These are phyloP conservation scores for Aureobasidium sp. DNA, from an alignment of 2,329 filamentous ascomycete species.

Conservation along the genomic window DNA sequence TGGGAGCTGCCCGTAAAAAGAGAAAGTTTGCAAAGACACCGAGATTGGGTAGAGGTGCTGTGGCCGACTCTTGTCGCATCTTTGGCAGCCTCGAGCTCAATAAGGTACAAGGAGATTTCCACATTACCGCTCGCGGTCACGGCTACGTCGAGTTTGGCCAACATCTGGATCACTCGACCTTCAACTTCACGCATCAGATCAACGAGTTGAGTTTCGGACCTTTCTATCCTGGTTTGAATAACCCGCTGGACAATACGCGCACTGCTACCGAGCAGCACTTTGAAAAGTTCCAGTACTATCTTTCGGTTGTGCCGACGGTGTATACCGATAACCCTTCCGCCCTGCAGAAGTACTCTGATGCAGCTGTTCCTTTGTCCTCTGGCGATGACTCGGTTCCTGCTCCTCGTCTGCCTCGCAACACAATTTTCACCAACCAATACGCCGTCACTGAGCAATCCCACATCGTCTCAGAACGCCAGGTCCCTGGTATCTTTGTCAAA, in stretches of 20 bases:
- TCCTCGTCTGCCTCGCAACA: constrained; percentile 38
- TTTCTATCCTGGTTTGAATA: constrained; percentile 89
- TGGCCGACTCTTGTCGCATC: constrained; percentile 72
- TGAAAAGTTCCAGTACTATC: constrained; percentile 96
- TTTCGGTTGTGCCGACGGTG: constrained; percentile 88
- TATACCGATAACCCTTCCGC: constrained; percentile 52
- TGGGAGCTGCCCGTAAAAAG: constrained; percentile 58
- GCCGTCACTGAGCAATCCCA: constrained; percentile 85
- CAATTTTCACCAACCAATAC: constrained; percentile 93
- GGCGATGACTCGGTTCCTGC: constrained; percentile 25
- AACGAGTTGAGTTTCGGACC: constrained; percentile 93
- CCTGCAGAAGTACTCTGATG: constrained; percentile 37
- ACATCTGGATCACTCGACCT: constrained; percentile 73
- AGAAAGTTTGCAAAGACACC: constrained; percentile 69
- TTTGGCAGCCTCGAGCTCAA: constrained; percentile 88
- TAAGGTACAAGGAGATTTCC: constrained; percentile 96
- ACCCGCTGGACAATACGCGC: constrained; percentile 88
- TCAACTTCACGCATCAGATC: constrained; percentile 98
- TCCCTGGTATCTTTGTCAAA: constrained; percentile 95
- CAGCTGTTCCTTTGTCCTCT: constrained; percentile 32
- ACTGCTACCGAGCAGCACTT: constrained; percentile 69
- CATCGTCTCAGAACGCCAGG: constrained; percentile 55
- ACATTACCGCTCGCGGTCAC: constrained; percentile 90
- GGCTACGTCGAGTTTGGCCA: constrained; percentile 74
- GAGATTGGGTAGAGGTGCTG: constrained; percentile 39